Evolutionary conservation across 2,329 filamentous ascomycete genomes (phyloP).

Genomic region (Cryphonectria nitschkei): DNA sequence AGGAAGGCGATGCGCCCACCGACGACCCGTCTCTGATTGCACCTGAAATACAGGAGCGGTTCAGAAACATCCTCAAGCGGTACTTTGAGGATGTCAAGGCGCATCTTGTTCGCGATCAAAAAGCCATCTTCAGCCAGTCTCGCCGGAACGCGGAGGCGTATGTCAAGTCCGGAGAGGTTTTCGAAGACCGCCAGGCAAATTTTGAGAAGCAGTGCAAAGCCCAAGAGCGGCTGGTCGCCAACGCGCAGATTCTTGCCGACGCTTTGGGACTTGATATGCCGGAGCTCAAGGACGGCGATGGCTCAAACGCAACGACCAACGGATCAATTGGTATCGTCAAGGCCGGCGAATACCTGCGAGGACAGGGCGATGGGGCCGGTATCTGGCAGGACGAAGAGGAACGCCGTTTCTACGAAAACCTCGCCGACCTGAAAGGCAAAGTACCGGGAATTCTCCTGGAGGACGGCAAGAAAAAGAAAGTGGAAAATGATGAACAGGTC

Average conservation of each 20-base stretch:
- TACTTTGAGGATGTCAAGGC: conserved; percentile 94
- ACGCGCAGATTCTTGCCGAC: conserved; percentile 90
- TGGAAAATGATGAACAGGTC: conserved; percentile 77
- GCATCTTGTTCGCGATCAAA: conserved; percentile 89
- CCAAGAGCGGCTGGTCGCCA: conserved; percentile 86
- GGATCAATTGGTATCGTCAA: conserved; percentile 92
- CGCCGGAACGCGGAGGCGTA: conserved; percentile 97
- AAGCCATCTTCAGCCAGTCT: conserved; percentile 81
- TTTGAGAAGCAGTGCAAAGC: conserved; percentile 93
- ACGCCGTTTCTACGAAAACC: conserved; percentile 94
- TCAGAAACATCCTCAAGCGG: conserved; percentile 79
- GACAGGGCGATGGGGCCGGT: conserved; percentile 85
- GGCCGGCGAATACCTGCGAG: conserved; percentile 88
- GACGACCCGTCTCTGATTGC: conserved; percentile 76
- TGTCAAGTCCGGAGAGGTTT: conserved; percentile 97
- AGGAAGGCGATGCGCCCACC: conserved; percentile 45
- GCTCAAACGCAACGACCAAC: conserved; percentile 65
- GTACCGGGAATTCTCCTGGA: conserved; percentile 93
- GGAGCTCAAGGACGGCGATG: conserved; percentile 82
- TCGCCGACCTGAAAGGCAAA: conserved; percentile 93
- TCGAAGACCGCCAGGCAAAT: conserved; percentile 93
- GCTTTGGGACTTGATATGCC: conserved; percentile 91
- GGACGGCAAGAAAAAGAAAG: conserved; percentile 92
- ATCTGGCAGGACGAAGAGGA: conserved; percentile 99
- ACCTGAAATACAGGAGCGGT: conserved; percentile 79